phyloP scores from a whole-genome alignment of 2,329 filamentous ascomycete genomes.

The Piedraia hortae region DNA sequence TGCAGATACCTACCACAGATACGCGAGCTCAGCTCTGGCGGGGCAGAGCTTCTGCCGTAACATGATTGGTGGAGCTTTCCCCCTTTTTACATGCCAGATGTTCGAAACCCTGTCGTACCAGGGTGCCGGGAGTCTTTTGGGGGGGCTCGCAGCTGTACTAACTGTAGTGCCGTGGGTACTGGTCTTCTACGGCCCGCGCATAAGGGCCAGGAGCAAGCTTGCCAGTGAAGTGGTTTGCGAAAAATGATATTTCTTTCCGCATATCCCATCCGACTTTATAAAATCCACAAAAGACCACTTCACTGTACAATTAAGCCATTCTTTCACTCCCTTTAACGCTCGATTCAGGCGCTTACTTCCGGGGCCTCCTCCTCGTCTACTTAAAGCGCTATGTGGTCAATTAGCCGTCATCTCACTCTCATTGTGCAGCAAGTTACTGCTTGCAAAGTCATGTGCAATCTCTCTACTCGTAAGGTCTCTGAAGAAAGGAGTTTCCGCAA shows the following conservation, averaged over 20 bases:
- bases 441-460: constrained; percentile 8
- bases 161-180: constrained; percentile 73
- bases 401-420: too few species aligned
- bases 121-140: constrained; percentile 46
- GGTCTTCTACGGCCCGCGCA: constrained; percentile 48
- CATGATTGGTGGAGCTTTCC: constrained; percentile 54
- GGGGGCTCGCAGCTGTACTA: constrained; percentile 36
- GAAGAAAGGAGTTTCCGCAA: constrained; percentile 11
- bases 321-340: too few species aligned
- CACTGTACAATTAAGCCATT: too few species aligned
- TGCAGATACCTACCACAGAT: constrained; percentile 63
- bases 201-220: constrained; percentile 50
- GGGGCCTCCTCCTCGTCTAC: too few species aligned
- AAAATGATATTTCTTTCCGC: constrained; percentile 2
- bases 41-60: constrained; percentile 74
- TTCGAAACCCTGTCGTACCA: constrained; percentile 45
- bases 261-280: too few species aligned
- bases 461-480: constrained; percentile 7
- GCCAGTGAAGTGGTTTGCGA: constrained; percentile 22
- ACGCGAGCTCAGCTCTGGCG: constrained; percentile 61
- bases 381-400: too few species aligned
- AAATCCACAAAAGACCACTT: too few species aligned
- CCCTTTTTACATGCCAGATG: constrained; percentile 45
- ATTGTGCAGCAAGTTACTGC: too few species aligned
- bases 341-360: too few species aligned